Base-by-base conservation (phyloP, 495 filamentous ascomycete genomes). In the Penicillium cinerascens region DNA sequence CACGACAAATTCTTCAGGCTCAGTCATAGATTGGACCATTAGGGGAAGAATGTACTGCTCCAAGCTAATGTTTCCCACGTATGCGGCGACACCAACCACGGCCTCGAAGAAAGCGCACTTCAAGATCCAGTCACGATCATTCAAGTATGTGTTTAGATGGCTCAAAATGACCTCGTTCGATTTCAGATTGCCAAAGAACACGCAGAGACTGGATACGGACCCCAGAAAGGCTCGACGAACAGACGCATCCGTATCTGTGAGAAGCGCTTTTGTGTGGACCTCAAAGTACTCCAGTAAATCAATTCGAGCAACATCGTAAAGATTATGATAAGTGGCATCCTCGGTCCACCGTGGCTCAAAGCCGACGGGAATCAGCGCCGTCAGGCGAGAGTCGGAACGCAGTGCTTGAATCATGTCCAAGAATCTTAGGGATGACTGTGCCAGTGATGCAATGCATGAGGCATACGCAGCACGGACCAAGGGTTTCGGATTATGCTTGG, bases 101-200 rank as follows among this genome's bases (percentile, higher is more conserved):
- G 92, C 89, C 55, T 95, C 89, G 56, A 99, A 96, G 64, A 97
- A 97, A 17, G 95, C 91, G 62, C 89, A 96, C 66, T 96, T 96
- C 20, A 99, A 73, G 65, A 89, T 88, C 95, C 95, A 99, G 63
- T 97, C 92, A 47, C 84, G 82, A 60, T 97, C 95, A 58, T 99
- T 99, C 7, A 99, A 77, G 58, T 99, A 99, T 0, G 95, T 99
- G 63, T 97, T 99, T 20, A 99, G 73, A 66, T 99, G 93, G 35
- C 90, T 95, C 4, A 97, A 72, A 35, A 99, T 86, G 15, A 97
- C 89, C 61, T 99, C 95, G 62, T 91, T 97, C 3, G 93, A 85
- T 62, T 89, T 87, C 20, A 83, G 69, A 44, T 84, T 92, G 13
- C 93, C 93, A 55, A 99, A 97, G 69, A 97, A 97, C 47, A 96